A percentile compares a stretch with the other conserved stretches of the same genome.
Conservation (phyloP, 768 basidiomycete genomes). For the Mycena chlorophos region DNA sequence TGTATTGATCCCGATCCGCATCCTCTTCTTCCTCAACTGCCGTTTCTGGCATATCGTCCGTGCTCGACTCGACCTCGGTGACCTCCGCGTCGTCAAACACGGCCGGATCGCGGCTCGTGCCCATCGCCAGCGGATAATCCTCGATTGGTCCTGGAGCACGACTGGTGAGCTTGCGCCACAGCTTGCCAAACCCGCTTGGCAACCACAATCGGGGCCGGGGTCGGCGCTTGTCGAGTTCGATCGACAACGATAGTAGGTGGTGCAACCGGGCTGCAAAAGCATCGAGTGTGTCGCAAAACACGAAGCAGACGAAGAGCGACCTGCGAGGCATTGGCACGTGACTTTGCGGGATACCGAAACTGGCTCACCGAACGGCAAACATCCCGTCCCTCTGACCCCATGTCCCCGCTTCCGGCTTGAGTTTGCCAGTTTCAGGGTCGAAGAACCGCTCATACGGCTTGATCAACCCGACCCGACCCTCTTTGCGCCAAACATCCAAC, state of each 20-base stretch:
- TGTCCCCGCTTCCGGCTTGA: conserved; percentile 23
- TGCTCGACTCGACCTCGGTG: conserved; percentile 9
- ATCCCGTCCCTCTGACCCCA: conserved; percentile 27
- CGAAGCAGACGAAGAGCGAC: conserved; percentile 47
- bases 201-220: conserved; percentile 42
- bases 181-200: conserved; percentile 42
- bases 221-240: conserved; percentile 38
- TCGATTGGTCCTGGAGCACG: conserved; percentile 32
- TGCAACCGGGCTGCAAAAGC: conserved; percentile 40
- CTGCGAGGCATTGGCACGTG: conserved; percentile 21
- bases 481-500: conserved; percentile 36
- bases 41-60: conserved; percentile 20
- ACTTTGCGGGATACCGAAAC: neutral
- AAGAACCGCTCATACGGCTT: conserved; percentile 45
- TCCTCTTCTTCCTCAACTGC: conserved; percentile 22
- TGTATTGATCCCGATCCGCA: neutral
- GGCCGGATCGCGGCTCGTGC: conserved; percentile 38
- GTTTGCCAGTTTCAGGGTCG: conserved; percentile 35
- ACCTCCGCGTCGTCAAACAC: conserved; percentile 21
- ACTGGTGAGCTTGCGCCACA: conserved; percentile 37
- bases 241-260: conserved; percentile 32
- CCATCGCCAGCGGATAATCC: conserved; percentile 37
- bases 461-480: conserved; percentile 37
- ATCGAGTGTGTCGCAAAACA: conserved; percentile 44
- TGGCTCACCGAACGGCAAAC: conserved; percentile 41